These are phyloP conservation scores for Solanum ossicruentum DNA, from an alignment of 257 asterid genomes.

Conservation along the genomic window DNA sequence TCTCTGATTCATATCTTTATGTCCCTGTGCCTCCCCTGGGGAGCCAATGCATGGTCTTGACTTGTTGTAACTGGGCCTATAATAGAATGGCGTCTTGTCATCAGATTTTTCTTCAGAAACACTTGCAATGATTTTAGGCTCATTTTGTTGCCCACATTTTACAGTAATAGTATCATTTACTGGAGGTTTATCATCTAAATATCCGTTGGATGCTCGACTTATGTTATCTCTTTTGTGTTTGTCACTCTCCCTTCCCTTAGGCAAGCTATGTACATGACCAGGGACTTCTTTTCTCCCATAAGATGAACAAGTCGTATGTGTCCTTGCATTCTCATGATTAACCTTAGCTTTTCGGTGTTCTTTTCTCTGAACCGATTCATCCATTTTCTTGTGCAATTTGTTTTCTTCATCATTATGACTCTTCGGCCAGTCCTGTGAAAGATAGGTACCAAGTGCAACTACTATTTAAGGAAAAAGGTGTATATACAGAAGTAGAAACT, in stretches of 20 bases:
- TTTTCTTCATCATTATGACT: background rate
- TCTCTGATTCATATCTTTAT: background rate
- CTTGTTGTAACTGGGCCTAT: constrained; percentile 34
- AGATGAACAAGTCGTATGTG: background rate
- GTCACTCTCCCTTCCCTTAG: background rate
- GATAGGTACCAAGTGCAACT: background rate
- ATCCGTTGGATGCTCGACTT: background rate
- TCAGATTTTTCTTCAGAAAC: constrained; percentile 14
- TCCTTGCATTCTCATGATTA: background rate
- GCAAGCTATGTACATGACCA: background rate
- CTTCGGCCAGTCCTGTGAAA: constrained; percentile 19
- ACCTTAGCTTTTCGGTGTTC: background rate
- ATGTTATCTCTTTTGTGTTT: background rate
- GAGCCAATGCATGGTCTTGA: background rate
- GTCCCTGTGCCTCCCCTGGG: background rate
- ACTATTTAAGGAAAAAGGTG: background rate
- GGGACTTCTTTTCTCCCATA: background rate
- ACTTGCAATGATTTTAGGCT: background rate
- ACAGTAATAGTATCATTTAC: background rate
- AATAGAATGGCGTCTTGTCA: constrained; percentile 1
- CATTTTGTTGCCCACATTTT: background rate
- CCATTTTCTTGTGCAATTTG: background rate
- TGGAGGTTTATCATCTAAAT: background rate
- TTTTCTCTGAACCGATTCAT: constrained; percentile 10
- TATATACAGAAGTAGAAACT: background rate